These are phyloP conservation scores for Leccinum subgranulosum DNA, from an alignment of 768 basidiomycete genomes.

Conservation along the genomic window DNA sequence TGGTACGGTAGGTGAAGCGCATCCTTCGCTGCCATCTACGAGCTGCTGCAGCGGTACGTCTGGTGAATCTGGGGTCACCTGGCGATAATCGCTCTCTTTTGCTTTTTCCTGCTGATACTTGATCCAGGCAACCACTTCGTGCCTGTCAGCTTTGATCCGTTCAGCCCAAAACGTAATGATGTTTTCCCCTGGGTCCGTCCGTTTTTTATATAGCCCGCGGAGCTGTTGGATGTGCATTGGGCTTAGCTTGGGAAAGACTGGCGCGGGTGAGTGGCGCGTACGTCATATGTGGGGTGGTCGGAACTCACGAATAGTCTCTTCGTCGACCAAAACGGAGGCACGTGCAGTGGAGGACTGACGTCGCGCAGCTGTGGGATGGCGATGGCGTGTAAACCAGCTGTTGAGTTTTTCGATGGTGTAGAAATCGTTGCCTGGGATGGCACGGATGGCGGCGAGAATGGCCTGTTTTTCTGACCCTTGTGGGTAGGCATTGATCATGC, in stretches of 20 bases:
- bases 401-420: slow-evolving; percentile 16
- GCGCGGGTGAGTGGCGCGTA: not conserved
- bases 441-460: slow-evolving; percentile 12
- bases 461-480: slow-evolving; percentile 5
- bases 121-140: slow-evolving; percentile 25
- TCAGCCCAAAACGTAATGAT: slow-evolving; percentile 28
- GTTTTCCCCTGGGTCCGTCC: slow-evolving; percentile 13
- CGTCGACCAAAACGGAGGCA: slow-evolving; percentile 7
- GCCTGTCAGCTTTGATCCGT: slow-evolving; percentile 16
- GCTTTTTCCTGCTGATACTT: slow-evolving; percentile 29
- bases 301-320: slow-evolving; percentile 27
- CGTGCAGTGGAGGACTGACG: not conserved
- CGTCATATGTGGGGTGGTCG: not conserved
- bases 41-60: slow-evolving; percentile 3
- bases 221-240: slow-evolving; percentile 23
- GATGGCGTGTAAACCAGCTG: slow-evolving; percentile 25
- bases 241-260: slow-evolving; percentile 29
- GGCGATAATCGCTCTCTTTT: not conserved
- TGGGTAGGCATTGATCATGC: slow-evolving; percentile 14
- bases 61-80: slow-evolving; percentile 8
- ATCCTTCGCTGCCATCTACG: not conserved
- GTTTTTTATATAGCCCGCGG: slow-evolving; percentile 15
- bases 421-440: slow-evolving; percentile 22
- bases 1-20: slow-evolving; percentile 13
- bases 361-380: not conserved